phyloP scores from a whole-genome alignment of 257 asterid genomes.

The Buddleja alternifolia region DNA sequence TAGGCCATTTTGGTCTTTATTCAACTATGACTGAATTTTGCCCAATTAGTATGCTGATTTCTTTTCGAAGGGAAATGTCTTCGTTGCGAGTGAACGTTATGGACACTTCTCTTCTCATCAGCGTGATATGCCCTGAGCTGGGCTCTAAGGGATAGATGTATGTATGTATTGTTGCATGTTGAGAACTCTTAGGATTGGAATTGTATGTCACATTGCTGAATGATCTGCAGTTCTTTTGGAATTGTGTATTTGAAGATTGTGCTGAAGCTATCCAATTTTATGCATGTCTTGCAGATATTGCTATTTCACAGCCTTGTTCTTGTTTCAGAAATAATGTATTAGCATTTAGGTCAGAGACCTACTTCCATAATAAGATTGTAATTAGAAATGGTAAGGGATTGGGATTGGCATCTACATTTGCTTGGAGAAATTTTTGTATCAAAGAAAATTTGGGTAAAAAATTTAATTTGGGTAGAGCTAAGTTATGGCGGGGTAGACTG shows the following conservation, averaged over 20 bases:
- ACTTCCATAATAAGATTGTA: constrained; percentile 35
- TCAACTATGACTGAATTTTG: too few species aligned
- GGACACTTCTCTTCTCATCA: too few species aligned
- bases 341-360: constrained; percentile 51
- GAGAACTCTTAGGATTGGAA: background rate
- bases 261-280: constrained; percentile 23
- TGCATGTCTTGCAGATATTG: constrained; percentile 72
- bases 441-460: constrained; percentile 37
- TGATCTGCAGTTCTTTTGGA: background rate
- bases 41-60: too few species aligned
- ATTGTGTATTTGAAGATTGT: background rate
- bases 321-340: constrained; percentile 56
- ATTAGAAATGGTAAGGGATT: constrained; percentile 51
- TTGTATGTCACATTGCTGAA: background rate
- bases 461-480: constrained; percentile 39
- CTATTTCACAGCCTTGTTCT: constrained; percentile 76
- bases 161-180: background rate
- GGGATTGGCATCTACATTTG: constrained; percentile 44
- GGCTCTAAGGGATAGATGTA: too few species aligned
- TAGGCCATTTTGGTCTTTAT: too few species aligned
- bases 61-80: too few species aligned
- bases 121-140: too few species aligned
- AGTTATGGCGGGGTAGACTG: constrained; percentile 50
- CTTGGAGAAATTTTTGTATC: constrained; percentile 43
- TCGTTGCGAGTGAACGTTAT: too few species aligned